Conservation (phyloP, 176 grass and related monocot genomes). For the sorghum (Sorghum bicolor) region Sorghum_bicolor_NCBIv3 NC_012879.2:1064001-1064500, state of each 20-base stretch:
- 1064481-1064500: neutral
- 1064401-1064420: neutral
- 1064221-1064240: neutral
- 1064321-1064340: neutral
- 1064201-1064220: too few species aligned
- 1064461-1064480: neutral
- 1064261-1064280: conserved; percentile 25
- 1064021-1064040: neutral
- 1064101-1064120: neutral
- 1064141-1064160: neutral
- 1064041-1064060: neutral
- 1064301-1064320: neutral
- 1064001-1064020: neutral
- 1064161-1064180: neutral
- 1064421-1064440: neutral
- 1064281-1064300: neutral
- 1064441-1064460: rapidly evolving
- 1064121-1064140: conserved; percentile 42
- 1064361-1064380: neutral
- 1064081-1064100: neutral
- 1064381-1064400: neutral
- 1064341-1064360: neutral
- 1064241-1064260: neutral
- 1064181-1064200: neutral
- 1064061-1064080: neutral